Base-by-base conservation (phyloP, 768 basidiomycete genomes). In the Termitomyces sp. region DNA sequence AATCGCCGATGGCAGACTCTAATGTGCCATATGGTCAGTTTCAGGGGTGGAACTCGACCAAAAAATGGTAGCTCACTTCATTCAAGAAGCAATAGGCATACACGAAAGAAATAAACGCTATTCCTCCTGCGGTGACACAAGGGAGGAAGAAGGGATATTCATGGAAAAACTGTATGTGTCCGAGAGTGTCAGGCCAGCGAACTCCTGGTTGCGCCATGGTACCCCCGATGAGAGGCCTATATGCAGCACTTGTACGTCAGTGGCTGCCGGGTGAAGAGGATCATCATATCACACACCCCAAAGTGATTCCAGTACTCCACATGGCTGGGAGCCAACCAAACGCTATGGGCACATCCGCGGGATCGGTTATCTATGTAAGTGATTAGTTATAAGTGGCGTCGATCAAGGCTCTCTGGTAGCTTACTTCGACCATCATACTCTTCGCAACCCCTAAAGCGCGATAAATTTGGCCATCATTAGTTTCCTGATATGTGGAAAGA, bases 81-180 rank as follows among this genome's bases (percentile, higher is more conserved):
- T 68, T 62, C 46, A 71, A 61, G 13, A 63, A 61, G 1, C 63
- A 53, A 20, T 69, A 57, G 5, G 68, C 62, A 30, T 66, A 53
- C 12, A 69, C 47, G 48, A 55, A 60, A n/a, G 62, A 56, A 26
- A 59, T 43, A 7, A 68, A 65, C 0, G 64, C 61, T 1, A 67
- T 56, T 33, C 55, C 46, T 37, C 62, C 62, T 26, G 64, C 60
- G 12, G 52, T 55, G 0, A 48, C 57, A 47, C 73, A 74, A 1
- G 73, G 70, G 20, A 74, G 58, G 47, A 74, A 68, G 58, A 73
- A 74, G 4, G 72, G 73, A 53, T 69, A 65, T 12, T 64, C 63
- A n/a, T 43, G 53, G 48, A 72, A 70, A 59, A 74, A 68, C 16
- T 43, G 20, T 7, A 69, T 53, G 24, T 58, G 56, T 9, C 67